Evolutionary conservation across 2,329 filamentous ascomycete species (phyloP).

Genomic region (Talaromyces sp.): DNA sequence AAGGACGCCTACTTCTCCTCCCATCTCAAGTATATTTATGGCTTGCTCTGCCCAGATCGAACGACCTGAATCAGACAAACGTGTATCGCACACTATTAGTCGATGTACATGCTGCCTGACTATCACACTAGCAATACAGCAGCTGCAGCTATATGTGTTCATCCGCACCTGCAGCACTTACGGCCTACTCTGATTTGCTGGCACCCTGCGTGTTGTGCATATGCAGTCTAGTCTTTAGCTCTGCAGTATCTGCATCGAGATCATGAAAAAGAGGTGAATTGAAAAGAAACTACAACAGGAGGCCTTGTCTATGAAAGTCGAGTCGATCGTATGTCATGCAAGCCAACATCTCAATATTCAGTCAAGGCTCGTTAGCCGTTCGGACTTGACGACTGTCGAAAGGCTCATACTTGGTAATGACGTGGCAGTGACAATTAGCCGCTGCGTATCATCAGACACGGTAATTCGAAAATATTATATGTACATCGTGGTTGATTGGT

Average conservation of each 20-base stretch:
- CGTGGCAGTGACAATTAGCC: neutral
- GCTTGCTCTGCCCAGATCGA: neutral
- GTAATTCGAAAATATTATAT: neutral
- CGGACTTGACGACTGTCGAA: neutral
- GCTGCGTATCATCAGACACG: neutral
- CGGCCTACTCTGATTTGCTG: slow-evolving; percentile 1
- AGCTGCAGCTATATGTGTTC: slow-evolving; percentile 6
- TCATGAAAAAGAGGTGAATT: neutral
- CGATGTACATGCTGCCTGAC: neutral
- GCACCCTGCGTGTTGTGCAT: slow-evolving; percentile 6
- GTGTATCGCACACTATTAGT: neutral
- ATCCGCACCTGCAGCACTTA: slow-evolving; percentile 7
- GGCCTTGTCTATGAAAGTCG: neutral
- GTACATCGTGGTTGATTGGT: neutral
- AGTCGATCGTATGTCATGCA: neutral
- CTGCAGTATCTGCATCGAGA: neutral
- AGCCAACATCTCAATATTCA: neutral
- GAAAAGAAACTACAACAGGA: neutral
- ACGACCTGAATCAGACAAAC: neutral
- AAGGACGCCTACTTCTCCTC: neutral
- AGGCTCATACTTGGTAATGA: neutral
- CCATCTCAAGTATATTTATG: neutral
- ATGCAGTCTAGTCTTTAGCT: slow-evolving; percentile 11
- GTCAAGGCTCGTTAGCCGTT: neutral
- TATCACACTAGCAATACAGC: neutral